Percentiles rank a stretch among this genome's conserved stretches.
These are phyloP conservation scores for Dothideomycetes sp. DNA, from an alignment of 2,329 filamentous ascomycete species.

Conservation along the genomic window DNA sequence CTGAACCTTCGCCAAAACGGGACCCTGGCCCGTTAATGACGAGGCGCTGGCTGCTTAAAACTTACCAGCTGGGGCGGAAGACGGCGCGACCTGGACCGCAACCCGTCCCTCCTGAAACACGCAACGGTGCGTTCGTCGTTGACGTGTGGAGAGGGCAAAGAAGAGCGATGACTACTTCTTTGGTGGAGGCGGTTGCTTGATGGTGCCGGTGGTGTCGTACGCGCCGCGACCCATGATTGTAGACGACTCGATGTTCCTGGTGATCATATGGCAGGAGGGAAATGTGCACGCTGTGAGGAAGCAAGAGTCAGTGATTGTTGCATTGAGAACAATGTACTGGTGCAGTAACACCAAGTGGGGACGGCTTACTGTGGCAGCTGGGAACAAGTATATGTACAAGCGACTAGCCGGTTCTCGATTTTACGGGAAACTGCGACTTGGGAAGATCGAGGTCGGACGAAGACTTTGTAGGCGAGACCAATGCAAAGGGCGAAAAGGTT, in stretches of 20 bases:
- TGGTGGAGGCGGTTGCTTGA: constrained; percentile 29
- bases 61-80: too few relatives aligned
- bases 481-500: background rate
- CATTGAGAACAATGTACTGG: too few relatives aligned
- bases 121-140: background rate
- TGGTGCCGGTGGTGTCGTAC: constrained; percentile 39
- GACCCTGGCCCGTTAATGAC: too few relatives aligned
- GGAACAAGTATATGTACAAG: background rate
- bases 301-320: too few relatives aligned
- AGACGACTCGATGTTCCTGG: constrained; percentile 26
- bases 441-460: background rate
- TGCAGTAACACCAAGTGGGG: background rate
- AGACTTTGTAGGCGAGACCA: background rate
- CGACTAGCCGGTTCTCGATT: background rate
- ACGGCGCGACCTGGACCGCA: background rate
- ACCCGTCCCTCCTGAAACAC: background rate
- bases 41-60: too few relatives aligned
- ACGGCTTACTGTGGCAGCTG: background rate
- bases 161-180: constrained; percentile 13
- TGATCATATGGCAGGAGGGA: constrained; percentile 25
- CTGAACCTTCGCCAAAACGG: too few relatives aligned
- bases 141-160: background rate
- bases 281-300: too few relatives aligned
- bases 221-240: constrained; percentile 37
- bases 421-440: background rate